Base-by-base conservation (phyloP, 2,329 filamentous ascomycete genomes). In the Cordyceps pruinosa region DNA sequence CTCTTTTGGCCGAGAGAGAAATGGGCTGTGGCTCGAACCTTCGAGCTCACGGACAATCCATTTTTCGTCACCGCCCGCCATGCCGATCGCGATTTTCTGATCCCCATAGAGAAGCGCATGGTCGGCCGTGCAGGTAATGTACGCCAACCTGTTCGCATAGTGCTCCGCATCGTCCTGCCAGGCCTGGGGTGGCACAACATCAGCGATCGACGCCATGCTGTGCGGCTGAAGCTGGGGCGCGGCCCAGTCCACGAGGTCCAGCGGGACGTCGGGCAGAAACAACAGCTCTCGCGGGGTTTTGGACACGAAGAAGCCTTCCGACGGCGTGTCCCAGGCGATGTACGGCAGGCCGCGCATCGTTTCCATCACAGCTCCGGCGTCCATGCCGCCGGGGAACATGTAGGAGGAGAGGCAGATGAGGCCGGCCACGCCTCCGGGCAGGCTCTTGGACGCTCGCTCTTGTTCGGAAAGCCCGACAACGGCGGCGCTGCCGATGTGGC, bases 401-500 rank as follows among this genome's bases (percentile, higher is more conserved):
- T 35, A 56, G 9, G 52, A 44, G 34, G 44, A 56, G 7, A 56
- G 44, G 5, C 30, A 34, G 23, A 48, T 9, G 6, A 39, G 26
- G 44, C 44, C 52, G n/a, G 48, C 12, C 9, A 56, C 52, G 15
- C 44, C 52, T 10, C 52, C 52, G n/a, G 39, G 15, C 13, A 47
- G 9, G 1, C 21, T 13, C 25, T 28, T 42, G 23, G n/a, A 17
- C n/a, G 42, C 23, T 6, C 52, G 52, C 25, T 56, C 19, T 5
- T 13, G 19, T 9, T 41, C 34, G 12, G 52, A 56, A 5, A 47
- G 34, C 8, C 52, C 44, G 23, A 39, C 9, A 25, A 56, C 25
- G 32, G 44, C 52, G 13, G 44, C 42, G 52, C 44, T 35, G 8
- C 68, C 70, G 2, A 75, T 65, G 1, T 74, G 64, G 15, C 75